Evolutionary conservation across 495 filamentous ascomycete genomes (phyloP), one percentile per base, ranked within the genome.

Genomic region (Talaromyces thailandensis): DNA sequence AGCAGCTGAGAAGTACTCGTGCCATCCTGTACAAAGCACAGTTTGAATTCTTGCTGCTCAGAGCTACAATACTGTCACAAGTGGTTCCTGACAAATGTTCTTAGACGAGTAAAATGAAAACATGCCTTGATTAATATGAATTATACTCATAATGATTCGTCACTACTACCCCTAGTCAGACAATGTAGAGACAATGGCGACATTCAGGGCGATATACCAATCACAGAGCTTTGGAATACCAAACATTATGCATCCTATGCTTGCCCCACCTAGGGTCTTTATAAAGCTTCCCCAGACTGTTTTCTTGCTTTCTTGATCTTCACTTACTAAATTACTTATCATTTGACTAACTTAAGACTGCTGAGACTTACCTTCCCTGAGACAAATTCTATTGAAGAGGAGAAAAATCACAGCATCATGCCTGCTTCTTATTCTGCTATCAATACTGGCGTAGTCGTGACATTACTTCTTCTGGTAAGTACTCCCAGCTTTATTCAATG

Each of bases 401-500:
- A 55, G 0, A 55, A 28, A 28, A 23, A 55, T 28, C 25, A 31
- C 8, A 32, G 8, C 43, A 21, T 29, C 43, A 31, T 48, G 43
- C 12, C 43, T 24, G 25, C 28, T 31, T 23, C 26, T 11, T 24
- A 26, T 23, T 61, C 40, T 16, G 40, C 43, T 23, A 61, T 61
- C 24, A 45, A 45, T n/a, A 31, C 59, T 23, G 59, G 37, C 14
- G 23, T 37, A 2, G 26, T 61, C 26, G 40, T 61, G 25, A 61
- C 59, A 61, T 50, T 61, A 45, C 43, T 61, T 6, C 25, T 61
- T 35, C 9, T 51, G 25, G 59, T 61, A 37, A 52, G 59, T 35
- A 50, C 8, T 25, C 14, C 45, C 16, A 6, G 3, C 8, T 59
- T 7, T 45, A 32, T 32, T 12, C 4, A 7, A 25, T 25, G 21